These are phyloP conservation scores for Tetrahymena thermophila DNA, from an alignment of 73 alveolate genomes.

Conservation along the genomic window DNA sequence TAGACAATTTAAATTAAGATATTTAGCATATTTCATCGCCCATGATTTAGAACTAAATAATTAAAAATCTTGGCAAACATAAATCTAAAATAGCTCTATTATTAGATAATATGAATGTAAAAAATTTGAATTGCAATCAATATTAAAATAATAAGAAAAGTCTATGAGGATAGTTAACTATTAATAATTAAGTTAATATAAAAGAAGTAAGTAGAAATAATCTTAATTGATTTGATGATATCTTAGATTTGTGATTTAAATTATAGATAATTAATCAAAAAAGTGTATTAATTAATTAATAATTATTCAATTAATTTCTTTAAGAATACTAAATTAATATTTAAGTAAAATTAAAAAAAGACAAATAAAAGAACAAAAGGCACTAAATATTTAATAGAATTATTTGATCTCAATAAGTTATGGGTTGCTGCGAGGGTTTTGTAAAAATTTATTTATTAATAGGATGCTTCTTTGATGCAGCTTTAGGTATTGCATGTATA, in stretches of 20 bases:
- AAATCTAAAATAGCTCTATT: not conserved
- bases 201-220: not conserved
- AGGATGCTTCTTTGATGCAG: not conserved
- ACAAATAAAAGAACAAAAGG: too few relatives aligned
- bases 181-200: not conserved
- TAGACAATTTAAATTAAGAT: not conserved
- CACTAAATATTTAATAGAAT: not conserved
- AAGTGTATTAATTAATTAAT: too few relatives aligned
- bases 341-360: not conserved
- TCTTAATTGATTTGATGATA: too few relatives aligned
- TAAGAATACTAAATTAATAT: not conserved
- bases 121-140: too few relatives aligned
- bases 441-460: not conserved
- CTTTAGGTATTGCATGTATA: not conserved
- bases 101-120: not conserved
- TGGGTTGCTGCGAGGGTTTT: not conserved
- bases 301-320: not conserved
- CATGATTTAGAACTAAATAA: not conserved
- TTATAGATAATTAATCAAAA: too few relatives aligned
- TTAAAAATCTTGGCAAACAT: too few relatives aligned
- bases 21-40: not conserved
- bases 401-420: not conserved
- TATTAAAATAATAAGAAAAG: too few relatives aligned
- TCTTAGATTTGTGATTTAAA: too few relatives aligned
- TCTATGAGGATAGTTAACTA: not conserved